These are phyloP conservation scores for Globisporangium viniferum DNA, from an alignment of 352 stramenopile species.

Conservation along the genomic window DNA sequence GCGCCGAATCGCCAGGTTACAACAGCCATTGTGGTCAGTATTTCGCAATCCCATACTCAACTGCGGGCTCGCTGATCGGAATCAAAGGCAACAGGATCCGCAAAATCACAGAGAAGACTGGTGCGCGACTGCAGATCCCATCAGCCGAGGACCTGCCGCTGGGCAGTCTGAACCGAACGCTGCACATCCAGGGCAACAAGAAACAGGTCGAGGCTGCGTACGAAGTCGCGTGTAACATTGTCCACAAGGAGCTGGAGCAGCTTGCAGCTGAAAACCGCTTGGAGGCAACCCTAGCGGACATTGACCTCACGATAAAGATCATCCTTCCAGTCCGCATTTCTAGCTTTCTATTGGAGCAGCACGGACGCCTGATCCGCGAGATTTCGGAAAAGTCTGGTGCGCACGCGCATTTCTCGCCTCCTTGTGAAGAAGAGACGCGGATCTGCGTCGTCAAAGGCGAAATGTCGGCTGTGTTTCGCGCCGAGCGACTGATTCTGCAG, in stretches of 20 bases:
- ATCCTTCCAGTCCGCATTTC: constrained; percentile 44
- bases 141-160: constrained; percentile 46
- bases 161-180: constrained; percentile 54
- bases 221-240: constrained; percentile 25
- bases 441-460: constrained; percentile 59
- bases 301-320: constrained; percentile 46
- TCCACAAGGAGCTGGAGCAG: constrained; percentile 25
- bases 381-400: constrained; percentile 50
- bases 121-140: constrained; percentile 56
- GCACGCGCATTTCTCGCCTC: constrained; percentile 41
- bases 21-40: constrained; percentile 50
- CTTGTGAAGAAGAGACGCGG: constrained; percentile 34
- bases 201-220: constrained; percentile 44
- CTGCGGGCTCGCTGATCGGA: constrained; percentile 53
- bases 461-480: constrained; percentile 42
- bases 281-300: not conserved
- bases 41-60: constrained; percentile 56
- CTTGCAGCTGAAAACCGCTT: constrained; percentile 23
- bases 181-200: constrained; percentile 59
- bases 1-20: constrained; percentile 21
- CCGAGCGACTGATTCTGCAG: constrained; percentile 54
- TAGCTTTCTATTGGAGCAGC: constrained; percentile 43
- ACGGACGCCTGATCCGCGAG: constrained; percentile 50
- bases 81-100: constrained; percentile 32
- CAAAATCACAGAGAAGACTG: constrained; percentile 44